A percentile compares a stretch with the other conserved stretches of the same genome.
Conservation (phyloP, 768 basidiomycete species). For the Boletus coccyginus region DNA sequence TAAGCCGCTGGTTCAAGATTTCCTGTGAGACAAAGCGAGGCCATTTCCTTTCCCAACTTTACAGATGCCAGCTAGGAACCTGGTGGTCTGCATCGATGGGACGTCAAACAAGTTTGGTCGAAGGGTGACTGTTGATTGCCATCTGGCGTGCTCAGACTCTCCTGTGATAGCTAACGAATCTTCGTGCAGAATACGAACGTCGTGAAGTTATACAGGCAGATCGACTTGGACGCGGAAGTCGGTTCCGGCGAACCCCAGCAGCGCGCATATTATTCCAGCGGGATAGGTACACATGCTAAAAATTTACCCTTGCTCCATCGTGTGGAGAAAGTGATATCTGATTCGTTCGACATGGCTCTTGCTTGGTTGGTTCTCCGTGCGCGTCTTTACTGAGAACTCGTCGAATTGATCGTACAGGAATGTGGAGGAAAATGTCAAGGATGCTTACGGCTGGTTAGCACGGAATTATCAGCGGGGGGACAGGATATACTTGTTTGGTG, state of each 20-base stretch:
- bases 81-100: conserved; percentile 23
- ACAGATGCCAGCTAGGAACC: conserved; percentile 26
- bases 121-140: conserved; percentile 38
- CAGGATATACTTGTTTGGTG: conserved; percentile 2
- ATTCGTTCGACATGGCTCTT: not conserved
- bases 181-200: conserved; percentile 33
- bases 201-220: conserved; percentile 29
- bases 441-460: conserved; percentile 2
- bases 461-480: conserved; percentile 4
- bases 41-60: no score
- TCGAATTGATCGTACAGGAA: not conserved
- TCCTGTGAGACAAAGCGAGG: no score
- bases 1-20: no score
- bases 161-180: no score
- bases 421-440: not conserved
- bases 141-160: no score
- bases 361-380: not conserved
- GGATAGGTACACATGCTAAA: conserved; percentile 31
- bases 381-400: no score
- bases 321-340: not conserved
- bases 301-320: not conserved
- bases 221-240: conserved; percentile 14
- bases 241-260: conserved; percentile 8
- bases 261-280: conserved; percentile 34
- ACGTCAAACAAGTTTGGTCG: conserved; percentile 12